Conservation (phyloP, 2,329 filamentous ascomycete genomes). For the Ceratocystis colombiana region DNA sequence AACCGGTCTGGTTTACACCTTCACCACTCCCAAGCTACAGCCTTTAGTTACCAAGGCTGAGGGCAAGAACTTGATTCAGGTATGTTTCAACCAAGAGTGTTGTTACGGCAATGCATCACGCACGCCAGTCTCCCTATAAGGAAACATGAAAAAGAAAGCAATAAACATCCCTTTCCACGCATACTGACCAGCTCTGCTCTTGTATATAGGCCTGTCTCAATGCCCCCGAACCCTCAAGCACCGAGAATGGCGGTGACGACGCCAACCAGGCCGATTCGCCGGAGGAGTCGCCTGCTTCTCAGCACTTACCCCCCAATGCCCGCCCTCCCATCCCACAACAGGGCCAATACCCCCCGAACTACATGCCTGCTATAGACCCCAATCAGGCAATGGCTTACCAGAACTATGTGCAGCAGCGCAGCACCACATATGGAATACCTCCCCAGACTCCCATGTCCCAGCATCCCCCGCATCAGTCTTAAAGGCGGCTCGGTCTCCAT, state of each 20-base stretch:
- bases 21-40: constrained; percentile 96
- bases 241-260: constrained; percentile 65
- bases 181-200: constrained; percentile 19
- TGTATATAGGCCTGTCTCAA: constrained; percentile 78
- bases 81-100: constrained; percentile 38
- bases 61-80: constrained; percentile 98
- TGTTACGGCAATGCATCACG: too few relatives aligned
- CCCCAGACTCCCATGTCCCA: constrained; percentile 69
- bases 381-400: constrained; percentile 55
- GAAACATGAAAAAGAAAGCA: background rate
- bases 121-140: too few relatives aligned
- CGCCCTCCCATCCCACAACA: constrained; percentile 36
- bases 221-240: constrained; percentile 76
- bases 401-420: constrained; percentile 64
- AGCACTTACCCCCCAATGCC: constrained; percentile 54
- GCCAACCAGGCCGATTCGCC: constrained; percentile 74
- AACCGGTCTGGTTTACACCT: constrained; percentile 94
- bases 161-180: background rate
- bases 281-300: constrained; percentile 65
- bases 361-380: constrained; percentile 62
- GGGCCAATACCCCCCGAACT: constrained; percentile 49
- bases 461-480: constrained; percentile 72
- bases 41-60: constrained; percentile 96
- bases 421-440: constrained; percentile 68
- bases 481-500: constrained; percentile 29